These are phyloP conservation scores for Monilinia fructigena DNA, from an alignment of 2,329 filamentous ascomycete genomes.

Conservation along the genomic window DNA sequence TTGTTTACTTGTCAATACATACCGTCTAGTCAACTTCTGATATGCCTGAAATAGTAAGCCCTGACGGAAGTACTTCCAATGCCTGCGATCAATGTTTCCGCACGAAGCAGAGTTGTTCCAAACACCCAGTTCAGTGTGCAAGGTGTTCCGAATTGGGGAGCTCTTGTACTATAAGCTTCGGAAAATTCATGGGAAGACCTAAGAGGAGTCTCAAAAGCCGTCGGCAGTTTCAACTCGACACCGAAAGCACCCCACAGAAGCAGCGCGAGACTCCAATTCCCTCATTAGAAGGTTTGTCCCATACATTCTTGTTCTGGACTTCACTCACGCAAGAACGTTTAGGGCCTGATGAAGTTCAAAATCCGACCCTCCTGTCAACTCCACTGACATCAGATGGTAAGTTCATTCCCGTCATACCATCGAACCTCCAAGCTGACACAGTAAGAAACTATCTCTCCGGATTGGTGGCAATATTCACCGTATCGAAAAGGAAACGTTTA, in stretches of 20 bases:
- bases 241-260: background rate
- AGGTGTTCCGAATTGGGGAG: constrained; percentile 1
- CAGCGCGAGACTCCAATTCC: background rate
- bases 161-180: constrained; percentile 3
- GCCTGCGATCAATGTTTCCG: constrained; percentile 9
- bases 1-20: background rate
- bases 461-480: constrained; percentile 1
- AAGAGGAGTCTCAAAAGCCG: constrained; percentile 1
- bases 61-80: constrained; percentile 5
- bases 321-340: background rate
- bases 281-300: background rate
- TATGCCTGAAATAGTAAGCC: constrained; percentile 1
- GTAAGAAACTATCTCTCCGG: background rate
- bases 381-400: background rate
- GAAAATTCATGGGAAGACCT: constrained; percentile 6
- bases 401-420: background rate
- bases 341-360: background rate
- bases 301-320: background rate
- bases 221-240: background rate
- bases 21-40: background rate
- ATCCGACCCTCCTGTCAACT: background rate
- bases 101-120: constrained; percentile 6
- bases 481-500: background rate
- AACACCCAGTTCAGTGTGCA: constrained; percentile 5
- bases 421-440: background rate